Conservation (phyloP, 768 basidiomycete genomes). For the Serpula lacrymans region DNA sequence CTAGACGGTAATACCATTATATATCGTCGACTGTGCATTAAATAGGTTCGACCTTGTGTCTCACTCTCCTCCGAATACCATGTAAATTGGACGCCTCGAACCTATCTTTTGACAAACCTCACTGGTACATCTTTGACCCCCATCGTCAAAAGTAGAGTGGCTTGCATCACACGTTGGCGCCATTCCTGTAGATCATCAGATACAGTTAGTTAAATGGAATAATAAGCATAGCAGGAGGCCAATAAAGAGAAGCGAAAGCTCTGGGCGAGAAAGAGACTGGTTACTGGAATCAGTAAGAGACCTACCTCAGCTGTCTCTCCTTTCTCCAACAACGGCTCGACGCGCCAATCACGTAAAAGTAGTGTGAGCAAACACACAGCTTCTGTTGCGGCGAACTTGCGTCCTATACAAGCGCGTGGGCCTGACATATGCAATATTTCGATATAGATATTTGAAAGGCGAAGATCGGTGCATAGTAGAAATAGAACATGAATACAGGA, state of each 20-base stretch:
- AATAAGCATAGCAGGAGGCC: too few species aligned
- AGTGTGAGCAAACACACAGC: slow-evolving; percentile 46
- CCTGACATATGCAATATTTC: slow-evolving; percentile 24
- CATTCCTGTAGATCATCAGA: background rate
- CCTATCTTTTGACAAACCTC: too few species aligned
- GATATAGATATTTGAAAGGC: background rate
- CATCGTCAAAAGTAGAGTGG: background rate
- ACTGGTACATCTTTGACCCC: background rate
- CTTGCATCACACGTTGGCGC: background rate
- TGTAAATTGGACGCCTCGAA: too few species aligned
- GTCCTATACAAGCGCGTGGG: slow-evolving; percentile 45
- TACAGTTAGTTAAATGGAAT: too few species aligned
- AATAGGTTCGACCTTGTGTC: too few species aligned
- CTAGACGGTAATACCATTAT: too few species aligned
- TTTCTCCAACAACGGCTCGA: slow-evolving; percentile 36
- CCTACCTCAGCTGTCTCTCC: background rate
- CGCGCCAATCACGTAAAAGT: slow-evolving; percentile 44
- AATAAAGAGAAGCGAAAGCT: too few species aligned
- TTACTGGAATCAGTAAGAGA: too few species aligned
- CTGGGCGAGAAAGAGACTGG: too few species aligned
- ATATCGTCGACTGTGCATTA: too few species aligned
- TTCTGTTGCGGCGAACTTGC: slow-evolving; percentile 49
- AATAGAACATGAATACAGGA: background rate
- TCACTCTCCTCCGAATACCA: too few species aligned
- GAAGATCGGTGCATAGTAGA: background rate